A percentile compares a stretch with the other conserved stretches of the same genome.
These are phyloP conservation scores for carrot (Daucus carota) DNA, from an alignment of 129 eudicot genomes.

Conservation along the genomic window DH1_v3.0 NC_030381.2:55367501-55368000, in stretches of 20 bases:
- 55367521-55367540: conserved; percentile 95
- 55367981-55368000: not conserved
- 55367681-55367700: conserved; percentile 62
- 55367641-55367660: too few relatives aligned
- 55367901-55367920: not conserved
- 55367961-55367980: not conserved
- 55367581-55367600: conserved; percentile 73
- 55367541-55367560: conserved; percentile 88
- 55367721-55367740: conserved; percentile 77
- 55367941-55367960: not conserved
- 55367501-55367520: not conserved
- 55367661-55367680: conserved; percentile 4
- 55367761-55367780: conserved; percentile 41
- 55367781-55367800: not conserved
- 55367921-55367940: not conserved
- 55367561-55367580: conserved; percentile 92
- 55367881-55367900: not conserved
- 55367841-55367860: not conserved
- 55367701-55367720: conserved; percentile 95
- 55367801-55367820: not conserved
- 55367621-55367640: too few relatives aligned
- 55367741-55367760: conserved; percentile 81
- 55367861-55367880: not conserved
- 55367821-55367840: not conserved
- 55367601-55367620: conserved; percentile 48